Evolutionary conservation across 2,329 filamentous ascomycete genomes (phyloP).

Genomic region (Aspergillus fijiensis): DNA sequence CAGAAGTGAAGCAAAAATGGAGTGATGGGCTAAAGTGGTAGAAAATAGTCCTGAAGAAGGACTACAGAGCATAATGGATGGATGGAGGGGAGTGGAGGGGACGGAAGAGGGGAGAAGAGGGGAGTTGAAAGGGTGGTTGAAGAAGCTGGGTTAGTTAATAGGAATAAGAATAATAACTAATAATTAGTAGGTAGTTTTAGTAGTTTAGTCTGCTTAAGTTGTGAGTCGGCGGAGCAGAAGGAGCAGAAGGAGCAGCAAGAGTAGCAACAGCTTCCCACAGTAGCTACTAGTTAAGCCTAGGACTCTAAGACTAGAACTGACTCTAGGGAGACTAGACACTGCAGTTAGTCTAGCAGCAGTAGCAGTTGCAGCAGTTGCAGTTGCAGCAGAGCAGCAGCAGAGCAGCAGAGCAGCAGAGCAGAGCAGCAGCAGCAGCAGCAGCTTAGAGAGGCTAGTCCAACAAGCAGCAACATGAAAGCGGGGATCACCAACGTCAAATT

Average conservation of each 20-base stretch:
- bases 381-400: not conserved
- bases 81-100: not conserved
- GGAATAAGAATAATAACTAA: not conserved
- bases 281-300: no score
- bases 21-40: not conserved
- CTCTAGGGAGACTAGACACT: no score
- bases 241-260: slow-evolving; percentile 2
- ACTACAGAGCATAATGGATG: slow-evolving; percentile 1
- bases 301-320: no score
- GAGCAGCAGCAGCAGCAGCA: not conserved
- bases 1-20: not conserved
- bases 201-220: not conserved
- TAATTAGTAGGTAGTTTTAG: not conserved
- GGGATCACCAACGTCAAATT: slow-evolving; percentile 9
- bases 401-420: not conserved
- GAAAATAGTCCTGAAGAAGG: slow-evolving; percentile 1
- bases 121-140: not conserved
- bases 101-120: not conserved
- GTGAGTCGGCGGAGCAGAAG: not conserved
- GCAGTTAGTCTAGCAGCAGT: no score
- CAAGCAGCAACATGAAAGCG: not conserved
- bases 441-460: not conserved
- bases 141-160: not conserved
- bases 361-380: no score
- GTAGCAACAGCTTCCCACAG: not conserved